Evolutionary conservation across 257 asterid species (phyloP), one percentile per base, ranked within the genome.

Genomic region (Petunia secreta): DNA sequence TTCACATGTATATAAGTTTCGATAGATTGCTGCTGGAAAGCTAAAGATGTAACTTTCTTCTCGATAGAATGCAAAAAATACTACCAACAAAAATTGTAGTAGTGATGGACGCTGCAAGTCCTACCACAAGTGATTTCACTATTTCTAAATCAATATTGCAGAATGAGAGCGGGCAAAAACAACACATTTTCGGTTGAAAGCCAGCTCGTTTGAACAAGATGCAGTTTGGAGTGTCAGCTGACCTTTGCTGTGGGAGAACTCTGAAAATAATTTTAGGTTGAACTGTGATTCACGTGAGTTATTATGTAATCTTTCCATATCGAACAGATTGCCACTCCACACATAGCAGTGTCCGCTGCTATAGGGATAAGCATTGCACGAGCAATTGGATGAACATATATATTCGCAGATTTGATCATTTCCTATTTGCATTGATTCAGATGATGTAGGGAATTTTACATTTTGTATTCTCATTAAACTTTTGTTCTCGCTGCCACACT

Each of bases 301-400:
- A 48, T 39, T 52, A 13, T 15, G 2, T 1, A 43, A 2, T 58
- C 37, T 66, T 40, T 64, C 76, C 62, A 85, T 41, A 80, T 75
- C 83, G 43, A 74, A 2, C 68, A 85, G 9, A n/a, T 80, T 75
- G 0, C 16, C 77, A 10, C 8, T 9, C 75, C 58, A 83, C 13
- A 77, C 71, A 37, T 65, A 73, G 59, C 86, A 85, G 38, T 81
- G 63, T 59, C 80, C 83, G 2, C n/a, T 59, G 63, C 46, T 78
- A 66, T 55, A 40, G 3, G 86, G 76, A 65, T 59, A 86, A 65
- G 81, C 89, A 25, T 62, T 57, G 80, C 87, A 86, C 34, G 87
- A 75, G 81, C 87, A 86, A 62, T 75, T 52, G 36, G 34, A 65
- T 14, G 15, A 39, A 77, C 90, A 85, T n/a, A 55, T 52, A 46